Evolutionary conservation across 371 early-diverging fungal species (phyloP).

Genomic region (Rhizopus stolonifer): DNA sequence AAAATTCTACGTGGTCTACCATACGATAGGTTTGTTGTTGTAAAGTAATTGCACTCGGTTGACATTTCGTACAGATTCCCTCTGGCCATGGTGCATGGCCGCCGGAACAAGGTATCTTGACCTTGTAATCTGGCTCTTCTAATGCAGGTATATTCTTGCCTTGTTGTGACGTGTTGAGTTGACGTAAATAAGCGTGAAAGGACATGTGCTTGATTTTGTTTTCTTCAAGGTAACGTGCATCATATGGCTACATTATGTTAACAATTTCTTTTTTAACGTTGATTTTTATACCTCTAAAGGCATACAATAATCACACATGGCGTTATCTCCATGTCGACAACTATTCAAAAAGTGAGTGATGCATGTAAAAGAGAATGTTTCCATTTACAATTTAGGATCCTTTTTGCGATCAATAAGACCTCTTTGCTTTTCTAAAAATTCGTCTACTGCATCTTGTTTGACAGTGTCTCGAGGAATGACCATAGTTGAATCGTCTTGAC

Average conservation of each 20-base stretch:
- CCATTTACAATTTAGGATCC: conserved; percentile 78
- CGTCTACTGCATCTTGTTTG: conserved; percentile 79
- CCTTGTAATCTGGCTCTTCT: conserved; percentile 79
- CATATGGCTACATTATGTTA: conserved; percentile 72
- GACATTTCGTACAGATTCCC: conserved; percentile 97
- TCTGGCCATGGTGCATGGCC: conserved; percentile 92
- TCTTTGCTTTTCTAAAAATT: conserved; percentile 73
- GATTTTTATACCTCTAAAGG: conserved; percentile 74
- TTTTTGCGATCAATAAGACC: conserved; percentile 83
- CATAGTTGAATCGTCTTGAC: not conserved
- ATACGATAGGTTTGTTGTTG: conserved; percentile 92
- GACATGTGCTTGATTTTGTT: conserved; percentile 97
- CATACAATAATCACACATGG: conserved; percentile 98
- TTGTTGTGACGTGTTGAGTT: conserved; percentile 64
- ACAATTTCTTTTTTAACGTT: no score
- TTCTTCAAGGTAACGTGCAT: conserved; percentile 79
- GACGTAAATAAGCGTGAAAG: conserved; percentile 89
- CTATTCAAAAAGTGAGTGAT: conserved; percentile 42
- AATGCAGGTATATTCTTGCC: conserved; percentile 78
- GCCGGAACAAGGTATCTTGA: conserved; percentile 77
- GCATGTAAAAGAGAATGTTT: not conserved
- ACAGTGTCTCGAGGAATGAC: conserved; percentile 25
- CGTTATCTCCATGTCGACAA: conserved; percentile 88
- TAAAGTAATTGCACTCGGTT: conserved; percentile 91
- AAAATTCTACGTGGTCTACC: conserved; percentile 99